Evolutionary conservation across 2,329 filamentous ascomycete species (phyloP), one percentile per base, ranked within the genome.

Genomic region (Scytalidium lignicola): DNA sequence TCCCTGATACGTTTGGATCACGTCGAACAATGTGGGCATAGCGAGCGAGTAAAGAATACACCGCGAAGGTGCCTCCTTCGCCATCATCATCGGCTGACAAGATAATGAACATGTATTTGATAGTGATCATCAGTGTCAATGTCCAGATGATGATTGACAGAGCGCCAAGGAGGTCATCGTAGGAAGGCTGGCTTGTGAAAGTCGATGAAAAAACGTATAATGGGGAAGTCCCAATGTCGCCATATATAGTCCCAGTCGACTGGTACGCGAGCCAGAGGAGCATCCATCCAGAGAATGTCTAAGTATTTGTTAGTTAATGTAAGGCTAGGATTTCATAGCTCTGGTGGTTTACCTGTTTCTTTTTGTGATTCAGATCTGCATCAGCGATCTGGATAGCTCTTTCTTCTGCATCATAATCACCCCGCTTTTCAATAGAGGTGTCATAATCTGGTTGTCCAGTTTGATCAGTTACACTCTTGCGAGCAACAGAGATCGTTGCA

Each of bases 141-240:
- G 82, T 78, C 84, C 83, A 88, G 42, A 88, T 77, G 52, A 88
- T 79, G 41, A 88, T 74, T 3, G 83, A 87, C 1, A 87, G 68
- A 0, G 79, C 82, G 43, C 83, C 80, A 42, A 86, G 70, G 2
- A 88, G 70, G 55, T 85, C 79, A 19, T 78, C 70, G 55, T 76
- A 75, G 6, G 67, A 71, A 0, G 82, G 82, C 15, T 74, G 66
- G 2, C 69, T 66, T 21, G 73, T 70, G 58, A 88, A 88, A 1
- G 81, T 85, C n/a, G 79, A 83, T 17, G 82, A 86, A 64, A 71
- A 87, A 17, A 87, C 83, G 58, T 88, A 88, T 17, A 88, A 76
- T n/a, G 82, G 83, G 2, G 47, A 62, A 18, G 73, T 76, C 49
- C 82, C 83, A 58, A 86, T 85, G 55, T 87, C 83, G 20, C 83